Base-by-base conservation (phyloP, 768 basidiomycete genomes). In the Mycena leptocephala region DNA sequence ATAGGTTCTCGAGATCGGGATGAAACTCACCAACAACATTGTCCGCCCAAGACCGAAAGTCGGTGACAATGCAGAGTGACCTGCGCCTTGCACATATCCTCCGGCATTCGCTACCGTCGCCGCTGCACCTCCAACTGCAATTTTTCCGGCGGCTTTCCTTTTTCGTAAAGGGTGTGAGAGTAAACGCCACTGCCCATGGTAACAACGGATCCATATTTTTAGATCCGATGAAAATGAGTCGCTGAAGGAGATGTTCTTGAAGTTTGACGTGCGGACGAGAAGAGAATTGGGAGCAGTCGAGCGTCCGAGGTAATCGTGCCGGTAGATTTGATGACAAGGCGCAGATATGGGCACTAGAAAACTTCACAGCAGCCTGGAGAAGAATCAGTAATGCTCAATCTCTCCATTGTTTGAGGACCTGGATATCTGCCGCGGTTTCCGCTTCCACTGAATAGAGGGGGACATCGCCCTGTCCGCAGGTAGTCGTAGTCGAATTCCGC, bases 401-500 rank as follows among this genome's bases (percentile, higher is more conserved):
- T 39, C 10, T 73, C 24, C 1, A 39, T 43, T 10, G 37, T 39
- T 14, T 30, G 30, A 0, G 63, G 64, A 81, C 83, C 74, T 85
- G 84, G 22, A 85, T 80, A 72, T 85, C 84, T 18, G 41, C 64
- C 2, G 68, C 82, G 10, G 78, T 80, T 30, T 84, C 80, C 22
- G 83, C 85, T 35, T 83, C 76, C 2, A 85, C 79, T 11, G 79
- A 83, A 62, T 78, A 83, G 3, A 83, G 35, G 0, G 85, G 84
- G 11, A 85, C 83, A 61, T 83, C 74, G 7, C 84, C 85, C 74
- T 85, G 84, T 5, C 77, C 81, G 53, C 84, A 85, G 24, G 75
- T 77, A 22, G 79, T 77, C 56, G 28, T 81, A n/a, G n/a, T n/a
- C n/a, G n/a, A n/a, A n/a, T n/a, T 75, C 0, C 77, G 75, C 35